These are phyloP conservation scores for Bertia moriformis DNA, from an alignment of 2,329 filamentous ascomycete species.

Conservation along the genomic window DNA sequence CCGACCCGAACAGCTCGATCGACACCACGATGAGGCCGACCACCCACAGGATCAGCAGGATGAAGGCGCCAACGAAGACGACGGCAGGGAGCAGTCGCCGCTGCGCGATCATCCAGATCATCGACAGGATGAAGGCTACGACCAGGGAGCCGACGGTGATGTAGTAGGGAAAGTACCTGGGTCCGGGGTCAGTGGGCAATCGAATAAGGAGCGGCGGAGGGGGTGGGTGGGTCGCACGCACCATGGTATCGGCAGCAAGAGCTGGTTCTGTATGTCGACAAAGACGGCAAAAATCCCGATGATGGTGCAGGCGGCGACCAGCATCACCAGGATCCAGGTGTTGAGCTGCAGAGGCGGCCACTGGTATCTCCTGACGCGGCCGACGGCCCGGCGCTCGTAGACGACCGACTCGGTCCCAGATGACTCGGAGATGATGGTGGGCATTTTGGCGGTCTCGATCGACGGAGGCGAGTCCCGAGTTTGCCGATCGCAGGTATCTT, in stretches of 20 bases:
- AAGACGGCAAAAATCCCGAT: conserved; percentile 49
- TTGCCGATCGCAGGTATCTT: conserved; percentile 1
- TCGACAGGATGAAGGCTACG: conserved; percentile 49
- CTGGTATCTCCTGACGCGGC: conserved; percentile 43
- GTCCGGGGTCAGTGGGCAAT: not conserved
- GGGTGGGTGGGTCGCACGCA: conserved; percentile 18
- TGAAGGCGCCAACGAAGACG: conserved; percentile 49
- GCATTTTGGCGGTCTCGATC: conserved; percentile 1
- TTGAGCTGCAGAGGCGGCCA: conserved; percentile 57
- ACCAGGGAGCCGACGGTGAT: conserved; percentile 43
- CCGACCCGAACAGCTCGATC: conserved; percentile 48
- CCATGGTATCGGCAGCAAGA: conserved; percentile 44
- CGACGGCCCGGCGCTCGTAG: conserved; percentile 22
- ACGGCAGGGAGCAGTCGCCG: conserved; percentile 45
- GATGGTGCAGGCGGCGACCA: conserved; percentile 40
- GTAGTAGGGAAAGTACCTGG: conserved; percentile 55
- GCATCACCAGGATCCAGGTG: conserved; percentile 53
- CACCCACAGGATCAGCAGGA: conserved; percentile 55
- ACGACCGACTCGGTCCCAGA: conserved; percentile 24
- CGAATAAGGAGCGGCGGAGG: too few species aligned
- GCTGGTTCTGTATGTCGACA: conserved; percentile 38
- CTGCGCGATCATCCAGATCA: conserved; percentile 47
- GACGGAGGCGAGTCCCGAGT: not conserved
- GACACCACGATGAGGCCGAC: conserved; percentile 47
- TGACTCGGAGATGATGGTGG: conserved; percentile 21